A percentile compares a stretch with the other conserved stretches of the same genome.
These are phyloP conservation scores for Camptophora hylomeconis DNA, from an alignment of 2,329 filamentous ascomycete genomes.

Conservation along the genomic window DNA sequence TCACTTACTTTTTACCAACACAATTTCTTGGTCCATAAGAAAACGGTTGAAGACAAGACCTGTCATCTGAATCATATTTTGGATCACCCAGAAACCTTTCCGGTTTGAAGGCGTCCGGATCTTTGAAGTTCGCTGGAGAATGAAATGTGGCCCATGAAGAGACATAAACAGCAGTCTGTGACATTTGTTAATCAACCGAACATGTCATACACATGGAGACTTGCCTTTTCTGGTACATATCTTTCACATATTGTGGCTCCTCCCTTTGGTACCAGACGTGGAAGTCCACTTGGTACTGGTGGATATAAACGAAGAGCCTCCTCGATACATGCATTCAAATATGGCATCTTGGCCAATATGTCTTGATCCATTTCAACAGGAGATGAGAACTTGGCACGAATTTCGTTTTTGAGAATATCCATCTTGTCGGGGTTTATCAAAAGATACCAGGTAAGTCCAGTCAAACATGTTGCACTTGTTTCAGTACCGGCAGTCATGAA, in stretches of 20 bases:
- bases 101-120: constrained; percentile 10
- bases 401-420: constrained; percentile 16
- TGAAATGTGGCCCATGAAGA: constrained; percentile 18
- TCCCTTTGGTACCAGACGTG: constrained; percentile 9
- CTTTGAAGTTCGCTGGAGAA: constrained; percentile 12
- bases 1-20: constrained; percentile 20
- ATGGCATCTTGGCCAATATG: constrained; percentile 24
- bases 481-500: constrained; percentile 18
- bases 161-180: constrained; percentile 18
- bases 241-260: constrained; percentile 19
- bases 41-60: constrained; percentile 25
- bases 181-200: no score
- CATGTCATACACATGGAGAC: no score
- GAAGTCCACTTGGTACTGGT: constrained; percentile 22
- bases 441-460: constrained; percentile 17
- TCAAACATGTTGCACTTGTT: constrained; percentile 16
- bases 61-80: no score
- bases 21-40: constrained; percentile 24
- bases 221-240: constrained; percentile 21
- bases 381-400: constrained; percentile 16
- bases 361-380: constrained; percentile 20
- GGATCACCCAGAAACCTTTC: constrained; percentile 35
- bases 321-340: constrained; percentile 34
- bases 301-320: constrained; percentile 36
- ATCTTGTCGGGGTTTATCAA: constrained; percentile 14